phyloP scores from a whole-genome alignment of 768 basidiomycete species.

The Tylopilus felleus region DNA sequence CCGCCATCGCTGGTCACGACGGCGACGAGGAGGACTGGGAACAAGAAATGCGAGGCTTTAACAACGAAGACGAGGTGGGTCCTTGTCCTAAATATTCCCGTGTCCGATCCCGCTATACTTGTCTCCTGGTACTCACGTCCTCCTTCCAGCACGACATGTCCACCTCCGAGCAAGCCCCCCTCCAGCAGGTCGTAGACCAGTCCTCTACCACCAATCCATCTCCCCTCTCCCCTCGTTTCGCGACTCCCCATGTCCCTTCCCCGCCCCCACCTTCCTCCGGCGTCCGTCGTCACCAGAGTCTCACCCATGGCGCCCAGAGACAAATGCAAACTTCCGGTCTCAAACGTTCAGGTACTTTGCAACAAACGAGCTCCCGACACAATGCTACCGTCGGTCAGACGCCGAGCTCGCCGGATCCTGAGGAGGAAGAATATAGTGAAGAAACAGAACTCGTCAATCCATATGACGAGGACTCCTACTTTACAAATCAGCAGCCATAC shows the following conservation, averaged over 20 bases:
- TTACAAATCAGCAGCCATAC: constrained; percentile 45
- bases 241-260: constrained; percentile 51
- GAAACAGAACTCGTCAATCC: constrained; percentile 42
- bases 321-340: constrained; percentile 51
- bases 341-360: constrained; percentile 72
- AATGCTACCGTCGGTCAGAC: constrained; percentile 31
- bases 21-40: constrained; percentile 91
- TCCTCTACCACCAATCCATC: constrained; percentile 39
- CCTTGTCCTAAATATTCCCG: constrained; percentile 2
- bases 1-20: constrained; percentile 82
- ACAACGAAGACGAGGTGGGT: constrained; percentile 66
- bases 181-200: constrained; percentile 52
- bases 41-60: constrained; percentile 53
- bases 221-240: constrained; percentile 64
- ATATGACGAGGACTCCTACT: constrained; percentile 54
- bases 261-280: constrained; percentile 68
- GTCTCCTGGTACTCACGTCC: neutral
- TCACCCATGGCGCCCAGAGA: constrained; percentile 66
- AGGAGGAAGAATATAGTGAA: constrained; percentile 51
- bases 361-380: constrained; percentile 42
- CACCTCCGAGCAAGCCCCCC: constrained; percentile 30
- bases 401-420: constrained; percentile 49
- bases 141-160: constrained; percentile 24
- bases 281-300: constrained; percentile 77
- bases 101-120: neutral